These are phyloP conservation scores for Nicotiana paniculata DNA, from an alignment of 257 asterid species.

Conservation along the genomic window DNA sequence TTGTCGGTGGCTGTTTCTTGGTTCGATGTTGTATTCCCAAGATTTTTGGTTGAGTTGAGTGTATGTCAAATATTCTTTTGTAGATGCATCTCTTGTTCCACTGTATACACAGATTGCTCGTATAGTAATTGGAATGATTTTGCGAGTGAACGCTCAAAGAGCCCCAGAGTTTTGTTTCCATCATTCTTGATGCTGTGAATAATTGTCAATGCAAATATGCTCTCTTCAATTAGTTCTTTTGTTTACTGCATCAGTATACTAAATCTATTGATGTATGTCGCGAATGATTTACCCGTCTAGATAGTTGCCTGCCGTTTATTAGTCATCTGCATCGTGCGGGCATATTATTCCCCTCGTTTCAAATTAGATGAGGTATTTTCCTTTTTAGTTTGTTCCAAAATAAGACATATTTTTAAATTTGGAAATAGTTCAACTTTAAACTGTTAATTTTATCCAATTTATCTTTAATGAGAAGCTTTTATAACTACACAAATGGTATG, in stretches of 20 bases:
- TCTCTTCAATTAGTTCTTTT: not conserved
- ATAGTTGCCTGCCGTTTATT: not conserved
- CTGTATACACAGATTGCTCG: not conserved
- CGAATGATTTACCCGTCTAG: not conserved
- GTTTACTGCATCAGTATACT: not conserved
- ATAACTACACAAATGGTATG: too few species aligned
- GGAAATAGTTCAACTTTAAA: too few species aligned
- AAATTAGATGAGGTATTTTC: too few species aligned
- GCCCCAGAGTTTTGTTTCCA: not conserved
- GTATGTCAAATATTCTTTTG: conserved; percentile 33
- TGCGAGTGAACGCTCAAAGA: not conserved
- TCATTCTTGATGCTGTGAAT: not conserved
- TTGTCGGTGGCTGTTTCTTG: conserved; percentile 19
- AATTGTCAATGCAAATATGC: not conserved
- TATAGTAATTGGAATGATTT: not conserved
- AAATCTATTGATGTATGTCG: not conserved
- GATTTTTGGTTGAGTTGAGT: not conserved
- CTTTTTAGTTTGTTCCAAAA: too few species aligned
- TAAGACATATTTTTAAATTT: too few species aligned
- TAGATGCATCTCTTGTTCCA: not conserved
- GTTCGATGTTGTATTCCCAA: conserved; percentile 11
- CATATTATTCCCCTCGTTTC: not conserved
- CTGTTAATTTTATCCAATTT: too few species aligned
- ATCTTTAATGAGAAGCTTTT: too few species aligned
- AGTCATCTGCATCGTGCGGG: not conserved